Conservation (phyloP, 352 stramenopile species). For the Phytophthora pinifolia region DNA sequence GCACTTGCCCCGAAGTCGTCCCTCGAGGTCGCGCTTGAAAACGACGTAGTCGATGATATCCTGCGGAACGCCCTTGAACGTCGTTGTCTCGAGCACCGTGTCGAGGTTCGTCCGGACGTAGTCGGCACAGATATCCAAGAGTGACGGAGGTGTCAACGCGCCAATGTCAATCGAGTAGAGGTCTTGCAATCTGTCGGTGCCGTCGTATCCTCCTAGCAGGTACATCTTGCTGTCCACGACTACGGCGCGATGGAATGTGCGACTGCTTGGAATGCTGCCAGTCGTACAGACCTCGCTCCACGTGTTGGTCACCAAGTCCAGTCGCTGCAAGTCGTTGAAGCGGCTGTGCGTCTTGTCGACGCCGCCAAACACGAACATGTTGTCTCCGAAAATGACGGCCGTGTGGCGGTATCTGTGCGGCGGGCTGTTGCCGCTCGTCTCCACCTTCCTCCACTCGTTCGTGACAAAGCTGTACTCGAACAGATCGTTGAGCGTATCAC, state of each 20-base stretch:
- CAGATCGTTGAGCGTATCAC: slow-evolving; percentile 83
- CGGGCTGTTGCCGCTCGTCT: slow-evolving; percentile 53
- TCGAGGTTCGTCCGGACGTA: slow-evolving; percentile 72
- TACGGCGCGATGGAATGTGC: slow-evolving; percentile 87
- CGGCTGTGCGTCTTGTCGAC: slow-evolving; percentile 89
- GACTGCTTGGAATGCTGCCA: slow-evolving; percentile 77
- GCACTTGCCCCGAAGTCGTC: slow-evolving; percentile 68
- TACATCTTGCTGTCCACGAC: slow-evolving; percentile 86
- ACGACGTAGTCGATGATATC: slow-evolving; percentile 79
- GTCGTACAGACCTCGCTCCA: slow-evolving; percentile 86
- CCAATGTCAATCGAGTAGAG: slow-evolving; percentile 86
- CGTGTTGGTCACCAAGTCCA: slow-evolving; percentile 78
- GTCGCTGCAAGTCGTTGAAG: slow-evolving; percentile 84
- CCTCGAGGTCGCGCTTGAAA: slow-evolving; percentile 73
- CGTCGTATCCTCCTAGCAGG: slow-evolving; percentile 84
- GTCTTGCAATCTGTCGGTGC: slow-evolving; percentile 81
- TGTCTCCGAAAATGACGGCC: slow-evolving; percentile 79
- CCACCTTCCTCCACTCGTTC: slow-evolving; percentile 67
- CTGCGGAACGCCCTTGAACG: slow-evolving; percentile 74
- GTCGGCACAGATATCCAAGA: slow-evolving; percentile 73
- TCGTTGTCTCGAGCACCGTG: slow-evolving; percentile 59
- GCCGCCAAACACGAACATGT: slow-evolving; percentile 90
- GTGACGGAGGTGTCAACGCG: slow-evolving; percentile 63
- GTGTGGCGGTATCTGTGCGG: slow-evolving; percentile 86
- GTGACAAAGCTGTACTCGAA: slow-evolving; percentile 78